Evolutionary conservation across 1,284 basidiomycete species (phyloP), one percentile per base, ranked within the genome.

Genomic region (Sporisorium sorghi): DNA sequence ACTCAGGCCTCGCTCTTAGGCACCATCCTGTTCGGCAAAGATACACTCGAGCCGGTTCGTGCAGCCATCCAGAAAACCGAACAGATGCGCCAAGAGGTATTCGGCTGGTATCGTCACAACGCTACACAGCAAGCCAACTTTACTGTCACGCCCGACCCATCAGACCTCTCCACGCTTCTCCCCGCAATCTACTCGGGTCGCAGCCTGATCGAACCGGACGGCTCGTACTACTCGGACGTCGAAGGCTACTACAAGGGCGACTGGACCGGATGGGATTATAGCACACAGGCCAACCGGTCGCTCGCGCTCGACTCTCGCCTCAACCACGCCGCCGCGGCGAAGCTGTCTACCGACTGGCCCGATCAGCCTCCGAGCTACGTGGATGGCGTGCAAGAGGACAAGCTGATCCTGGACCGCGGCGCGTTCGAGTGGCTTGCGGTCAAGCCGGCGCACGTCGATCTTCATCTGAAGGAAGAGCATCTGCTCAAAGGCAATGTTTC

Each of bases 191-290:
- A 64, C 23, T 46, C 49, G 3, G 65, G 46, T 3, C 54, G 54
- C 1, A 57, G 58, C 35, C 33, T 75, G 17, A 17, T 54, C 2
- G 39, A 42, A 19, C 44, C 59, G 1, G 73, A 66, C 42, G 68
- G 61, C 3, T 48, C 73, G 23, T 75, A 71, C 51, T 72, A 68
- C 28, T 21, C 35, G 26, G 59, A 68, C 24, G 24, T 75, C 39
- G 53, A 66, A 19, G 73, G 68, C 1, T 75, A 67, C 46, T 75
- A 71, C 60, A 75, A 68, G 44, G 73, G 73, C 30, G 28, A 71
- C 11, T 75, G 73, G 73, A 21, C 32, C 4, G 73, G 65, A 2
- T 72, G 63, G 61, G 68, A 75, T n/a, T 61, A 68, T 26, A 67
- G 61, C 28, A 65, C 73, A 6, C 19, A 26, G 21, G 50, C 43